A percentile compares a stretch with the other conserved stretches of the same genome.
Evolutionary conservation across 2,329 filamentous ascomycete species (phyloP).

Genomic region (Ascochyta lentis): DNA sequence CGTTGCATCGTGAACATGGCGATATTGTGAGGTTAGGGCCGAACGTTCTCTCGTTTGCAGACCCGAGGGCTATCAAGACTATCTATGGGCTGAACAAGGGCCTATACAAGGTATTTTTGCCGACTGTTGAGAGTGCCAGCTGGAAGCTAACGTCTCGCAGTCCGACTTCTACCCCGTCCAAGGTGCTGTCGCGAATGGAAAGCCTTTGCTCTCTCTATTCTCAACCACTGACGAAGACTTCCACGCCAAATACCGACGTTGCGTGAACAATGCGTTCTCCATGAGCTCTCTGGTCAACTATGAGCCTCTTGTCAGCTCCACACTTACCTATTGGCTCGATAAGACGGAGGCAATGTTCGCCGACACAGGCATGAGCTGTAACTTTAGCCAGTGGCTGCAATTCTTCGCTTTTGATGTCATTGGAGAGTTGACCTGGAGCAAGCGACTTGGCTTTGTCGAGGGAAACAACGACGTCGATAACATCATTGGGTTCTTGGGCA

Average conservation of each 20-base stretch:
- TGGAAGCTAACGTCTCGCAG: constrained; percentile 50
- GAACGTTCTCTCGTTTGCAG: constrained; percentile 74
- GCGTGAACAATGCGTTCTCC: constrained; percentile 77
- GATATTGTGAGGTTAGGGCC: constrained; percentile 78
- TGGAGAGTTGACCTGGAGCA: constrained; percentile 77
- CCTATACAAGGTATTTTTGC: constrained; percentile 69
- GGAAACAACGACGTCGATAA: constrained; percentile 77
- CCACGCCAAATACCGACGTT: constrained; percentile 76
- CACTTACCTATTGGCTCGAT: constrained; percentile 72
- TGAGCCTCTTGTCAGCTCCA: constrained; percentile 80
- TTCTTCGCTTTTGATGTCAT: constrained; percentile 86
- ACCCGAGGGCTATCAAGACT: constrained; percentile 73
- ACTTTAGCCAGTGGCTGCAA: constrained; percentile 76
- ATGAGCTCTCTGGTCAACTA: constrained; percentile 81
- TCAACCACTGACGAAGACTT: constrained; percentile 77
- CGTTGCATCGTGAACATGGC: constrained; percentile 73
- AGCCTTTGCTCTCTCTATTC: constrained; percentile 74
- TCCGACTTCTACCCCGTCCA: constrained; percentile 84
- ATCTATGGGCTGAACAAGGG: constrained; percentile 87
- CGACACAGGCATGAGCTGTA: constrained; percentile 57
- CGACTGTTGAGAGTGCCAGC: neutral
- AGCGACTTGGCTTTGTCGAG: constrained; percentile 77
- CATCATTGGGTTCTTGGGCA: constrained; percentile 69
- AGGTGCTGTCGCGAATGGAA: constrained; percentile 73
- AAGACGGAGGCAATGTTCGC: constrained; percentile 54